Evolutionary conservation across 805 yeast species (phyloP), one percentile per base, ranked within the genome.

Genomic region (Candida palmyrensis): DNA sequence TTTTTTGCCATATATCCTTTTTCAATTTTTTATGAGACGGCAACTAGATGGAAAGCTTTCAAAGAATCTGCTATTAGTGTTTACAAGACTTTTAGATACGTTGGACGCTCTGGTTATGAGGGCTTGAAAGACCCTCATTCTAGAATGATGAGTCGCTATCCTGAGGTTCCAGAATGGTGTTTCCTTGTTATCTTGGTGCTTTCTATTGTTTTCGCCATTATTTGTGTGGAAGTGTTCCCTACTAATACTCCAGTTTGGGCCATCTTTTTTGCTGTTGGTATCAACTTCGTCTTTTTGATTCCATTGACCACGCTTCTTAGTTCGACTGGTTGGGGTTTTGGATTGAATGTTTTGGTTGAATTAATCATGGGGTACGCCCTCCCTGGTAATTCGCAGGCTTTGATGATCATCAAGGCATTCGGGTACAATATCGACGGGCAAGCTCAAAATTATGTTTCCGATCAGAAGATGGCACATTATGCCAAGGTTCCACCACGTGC

Each of bases 391-490:
- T 57, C 58, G 22, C 38, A 48, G 32, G 65, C 66, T 11, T 44
- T 57, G 44, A 51, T 46, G 68, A 67, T 74, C 43, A 66, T 77
- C 59, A 78, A 77, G 53, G 71, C 79, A 7, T 70, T 68, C 43
- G 81, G 82, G 18, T 74, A 67, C 50, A 71, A 71, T 42, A 66
- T 76, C 24, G 72, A 71, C 55, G 68, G 69, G 30, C 82, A 77
- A 45, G 82, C 82, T 1, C 63, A 74, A 25, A 59, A 65, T 33
- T 77, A 67, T 47, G 59, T 74, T 20, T 59, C 66, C 6, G 81
- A 77, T 44, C 71, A 74, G 65, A 80, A 80, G 45, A 50, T 75
- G 49, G 84, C 75, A 2, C 83, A 79, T 37, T 80, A 80, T 47
- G 53, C 73, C 45, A 77, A 75, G 43, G 56, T 79, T 24, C 73